Evolutionary conservation across 257 asterid species (phyloP), one percentile per base, ranked within the genome.

Genomic region (Craterostigma plantagineum): DNA sequence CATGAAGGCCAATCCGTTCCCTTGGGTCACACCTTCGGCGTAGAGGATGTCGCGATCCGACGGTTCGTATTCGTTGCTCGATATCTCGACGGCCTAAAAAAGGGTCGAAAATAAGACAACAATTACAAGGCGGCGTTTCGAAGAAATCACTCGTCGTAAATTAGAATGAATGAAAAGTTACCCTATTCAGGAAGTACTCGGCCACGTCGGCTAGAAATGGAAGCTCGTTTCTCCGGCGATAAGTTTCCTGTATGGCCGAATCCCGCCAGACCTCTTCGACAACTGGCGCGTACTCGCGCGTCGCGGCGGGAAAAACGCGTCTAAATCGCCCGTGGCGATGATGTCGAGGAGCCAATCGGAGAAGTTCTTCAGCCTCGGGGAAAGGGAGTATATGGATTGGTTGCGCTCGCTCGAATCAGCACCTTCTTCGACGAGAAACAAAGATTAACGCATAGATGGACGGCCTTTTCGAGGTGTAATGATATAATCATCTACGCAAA

Each of bases 201-300:
- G 93, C 74, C 50, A 78, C 97, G 33, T 78, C 95, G 8, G 97
- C 93, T 46, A 81, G 81, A 67, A 86, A 86, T 66, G 68, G 85
- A 66, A 87, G 94, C 54, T 81, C 93, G 45, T 65, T 50, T 67
- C 67, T 81, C 58, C 95, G 81, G 49, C 55, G 64, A 52, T 67
- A 87, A 0, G 97, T 73, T 63, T 71, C 95, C 55, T 81, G 93
- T 51, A 87, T 71, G 38, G 97, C 93, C 45, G 76, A 78, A 71
- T 87, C 93, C 59, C 63, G 64, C 97, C 97, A 87, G 18, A 82
- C 92, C 71, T 87, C 97, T 57, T 87, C 97, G 16, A 87, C 93
- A 9, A 87, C 60, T 0, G 97, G 95, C 48, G 97, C 97, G 60
- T 87, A 81, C 59, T 87, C 97, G 18, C 97, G 92, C 0, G 95